Base-by-base conservation (phyloP, 192 early-diverging fungal genomes). In the Lobosporangium transversale region DNA sequence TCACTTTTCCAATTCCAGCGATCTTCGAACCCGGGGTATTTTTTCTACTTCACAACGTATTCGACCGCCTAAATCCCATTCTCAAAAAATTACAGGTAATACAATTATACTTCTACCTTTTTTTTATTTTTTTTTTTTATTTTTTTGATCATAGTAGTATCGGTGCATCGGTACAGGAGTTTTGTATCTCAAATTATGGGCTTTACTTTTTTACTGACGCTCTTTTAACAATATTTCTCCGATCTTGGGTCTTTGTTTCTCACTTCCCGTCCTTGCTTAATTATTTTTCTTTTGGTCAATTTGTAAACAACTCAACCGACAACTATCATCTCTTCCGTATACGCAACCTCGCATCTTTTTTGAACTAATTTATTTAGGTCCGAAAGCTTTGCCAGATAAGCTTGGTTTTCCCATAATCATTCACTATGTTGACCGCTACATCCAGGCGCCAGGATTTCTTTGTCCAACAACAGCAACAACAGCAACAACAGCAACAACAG, bases 391-490 rank as follows among this genome's bases (percentile, higher is more conserved):
- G n/a, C n/a, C n/a, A n/a, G n/a, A n/a, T n/a, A n/a, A n/a, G n/a
- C n/a, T n/a, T n/a, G n/a, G n/a, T n/a, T n/a, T n/a, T n/a, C n/a
- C n/a, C n/a, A n/a, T n/a, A n/a, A n/a, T n/a, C n/a, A 43, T 54
- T 31, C 70, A 59, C 21, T 62, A 74, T 74, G 70, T 53, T 74
- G 70, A 74, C 70, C 56, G 70, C 70, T 44, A 74, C 56, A 11
- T 62, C 68, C 47, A 74, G 70, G 40, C 53, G 70, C 5, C 70
- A 65, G 37, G 70, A 74, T 42, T 57, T 65, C 14, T 74, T 74
- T 45, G 48, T 32, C 21, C 49, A 52, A 51, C 70, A 70, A 35
- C 67, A 59, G 42, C 67, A 70, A 30, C 53, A 55, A 48, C 47
- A 50, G 10, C 45, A 47, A 31, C 50, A 53, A 17, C 55, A 50